Evolutionary conservation across 2,329 filamentous ascomycete species (phyloP).

Genomic region (Domatiomyces globalis): DNA sequence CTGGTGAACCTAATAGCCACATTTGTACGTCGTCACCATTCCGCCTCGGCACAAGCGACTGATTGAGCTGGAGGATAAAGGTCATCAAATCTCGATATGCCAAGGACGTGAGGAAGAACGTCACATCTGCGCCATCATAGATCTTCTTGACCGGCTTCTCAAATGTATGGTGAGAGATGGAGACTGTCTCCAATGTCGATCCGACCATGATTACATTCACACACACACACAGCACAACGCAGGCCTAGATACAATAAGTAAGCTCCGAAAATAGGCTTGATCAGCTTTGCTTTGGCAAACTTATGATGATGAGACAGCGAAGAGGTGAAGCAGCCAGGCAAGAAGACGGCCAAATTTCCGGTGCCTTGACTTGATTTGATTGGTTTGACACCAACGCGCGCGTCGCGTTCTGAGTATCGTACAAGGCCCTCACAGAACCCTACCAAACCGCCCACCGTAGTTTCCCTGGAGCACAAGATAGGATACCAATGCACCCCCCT

Average conservation of each 20-base stretch:
- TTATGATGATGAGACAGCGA: neutral
- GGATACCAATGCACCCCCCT: too few relatives aligned
- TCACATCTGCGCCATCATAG: slow-evolving; percentile 68
- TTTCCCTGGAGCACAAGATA: too few relatives aligned
- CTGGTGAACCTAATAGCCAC: slow-evolving; percentile 34
- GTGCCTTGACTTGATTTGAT: too few relatives aligned
- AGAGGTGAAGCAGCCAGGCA: neutral
- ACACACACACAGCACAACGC: neutral
- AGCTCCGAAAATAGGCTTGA: neutral
- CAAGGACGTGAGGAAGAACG: slow-evolving; percentile 61
- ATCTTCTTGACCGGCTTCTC: slow-evolving; percentile 62
- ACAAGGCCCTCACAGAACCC: too few relatives aligned
- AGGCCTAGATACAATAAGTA: neutral
- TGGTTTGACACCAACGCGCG: too few relatives aligned
- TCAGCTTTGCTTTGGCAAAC: neutral
- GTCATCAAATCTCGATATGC: slow-evolving; percentile 78
- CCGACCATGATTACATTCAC: neutral
- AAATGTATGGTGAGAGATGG: slow-evolving; percentile 40
- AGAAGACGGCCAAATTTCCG: too few relatives aligned
- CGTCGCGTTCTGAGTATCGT: too few relatives aligned
- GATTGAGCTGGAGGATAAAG: slow-evolving; percentile 83
- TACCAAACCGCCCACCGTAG: too few relatives aligned
- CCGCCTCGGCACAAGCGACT: slow-evolving; percentile 62
- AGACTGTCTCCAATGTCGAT: neutral
- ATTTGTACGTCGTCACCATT: slow-evolving; percentile 29